Conservation (phyloP, 352 stramenopile species). For the Globisporangium camurandrum region DNA sequence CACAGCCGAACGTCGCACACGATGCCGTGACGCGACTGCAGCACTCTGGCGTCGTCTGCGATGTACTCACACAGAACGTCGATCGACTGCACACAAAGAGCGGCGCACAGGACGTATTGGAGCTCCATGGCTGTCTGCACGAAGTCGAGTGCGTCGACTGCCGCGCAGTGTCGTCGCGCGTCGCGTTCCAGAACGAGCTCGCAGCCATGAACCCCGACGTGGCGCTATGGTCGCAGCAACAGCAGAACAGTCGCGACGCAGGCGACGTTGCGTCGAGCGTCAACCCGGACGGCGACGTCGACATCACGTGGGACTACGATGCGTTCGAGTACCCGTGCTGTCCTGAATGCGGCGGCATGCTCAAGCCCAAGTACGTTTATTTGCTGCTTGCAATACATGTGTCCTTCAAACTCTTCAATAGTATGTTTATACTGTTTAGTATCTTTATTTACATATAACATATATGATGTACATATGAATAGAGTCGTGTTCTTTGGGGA, state of each 20-base stretch:
- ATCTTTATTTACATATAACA: neutral
- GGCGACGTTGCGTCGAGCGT: constrained; percentile 74
- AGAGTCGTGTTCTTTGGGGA: constrained; percentile 97
- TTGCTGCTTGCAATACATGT: too few species aligned
- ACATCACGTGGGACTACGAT: constrained; percentile 81
- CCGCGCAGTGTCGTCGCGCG: constrained; percentile 51
- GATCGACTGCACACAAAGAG: constrained; percentile 91
- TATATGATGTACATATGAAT: neutral
- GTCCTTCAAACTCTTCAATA: too few species aligned
- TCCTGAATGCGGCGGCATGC: constrained; percentile 61
- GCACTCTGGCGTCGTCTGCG: constrained; percentile 25
- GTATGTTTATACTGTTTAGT: too few species aligned
- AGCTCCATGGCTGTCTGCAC: constrained; percentile 92
- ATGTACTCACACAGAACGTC: constrained; percentile 97
- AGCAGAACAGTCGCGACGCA: constrained; percentile 26
- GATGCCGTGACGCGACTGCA: constrained; percentile 80
- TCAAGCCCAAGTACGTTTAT: constrained; percentile 66
- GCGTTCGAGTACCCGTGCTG: constrained; percentile 78
- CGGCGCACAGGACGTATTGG: constrained; percentile 83
- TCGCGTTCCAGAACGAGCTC: constrained; percentile 86
- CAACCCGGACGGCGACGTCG: constrained; percentile 92
- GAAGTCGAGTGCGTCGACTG: constrained; percentile 81
- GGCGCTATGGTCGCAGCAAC: constrained; percentile 24
- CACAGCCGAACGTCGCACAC: constrained; percentile 88
- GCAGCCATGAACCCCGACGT: constrained; percentile 69